Conservation (phyloP, 345 rosid species). For the Carallia pectinifolia region DNA sequence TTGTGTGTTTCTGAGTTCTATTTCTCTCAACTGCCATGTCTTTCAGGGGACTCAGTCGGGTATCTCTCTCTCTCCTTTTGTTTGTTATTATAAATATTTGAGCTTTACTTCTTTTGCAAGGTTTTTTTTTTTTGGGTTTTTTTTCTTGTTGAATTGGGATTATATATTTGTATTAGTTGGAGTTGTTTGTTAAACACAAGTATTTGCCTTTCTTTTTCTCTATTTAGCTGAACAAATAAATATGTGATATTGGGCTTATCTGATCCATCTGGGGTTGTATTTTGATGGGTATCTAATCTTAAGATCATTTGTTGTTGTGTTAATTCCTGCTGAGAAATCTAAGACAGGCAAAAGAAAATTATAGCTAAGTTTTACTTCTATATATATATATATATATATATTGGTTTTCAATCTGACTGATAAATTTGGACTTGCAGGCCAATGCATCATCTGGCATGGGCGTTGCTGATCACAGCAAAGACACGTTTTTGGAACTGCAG, state of each 20-base stretch:
- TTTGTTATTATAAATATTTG: not conserved
- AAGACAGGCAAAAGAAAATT: too few species aligned
- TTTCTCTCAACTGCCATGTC: constrained; percentile 34
- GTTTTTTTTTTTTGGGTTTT: not conserved
- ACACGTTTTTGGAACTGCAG: constrained; percentile 59
- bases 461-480: constrained; percentile 60
- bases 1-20: not conserved
- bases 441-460: constrained; percentile 86
- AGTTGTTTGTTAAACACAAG: not conserved
- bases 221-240: too few species aligned
- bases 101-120: not conserved
- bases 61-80: constrained; percentile 5
- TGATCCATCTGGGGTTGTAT: too few species aligned
- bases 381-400: not conserved
- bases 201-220: too few species aligned
- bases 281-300: too few species aligned
- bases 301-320: too few species aligned
- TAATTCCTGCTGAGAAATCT: too few species aligned
- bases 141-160: not conserved
- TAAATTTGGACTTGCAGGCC: constrained; percentile 37
- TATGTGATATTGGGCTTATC: too few species aligned
- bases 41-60: constrained; percentile 57
- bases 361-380: not conserved
- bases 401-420: too few species aligned
- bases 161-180: not conserved